Percentiles rank a stretch among this genome's conserved stretches.
Evolutionary conservation across 2,329 filamentous ascomycete genomes (phyloP).

Genomic region (Berkeleyomyces basicola): DNA sequence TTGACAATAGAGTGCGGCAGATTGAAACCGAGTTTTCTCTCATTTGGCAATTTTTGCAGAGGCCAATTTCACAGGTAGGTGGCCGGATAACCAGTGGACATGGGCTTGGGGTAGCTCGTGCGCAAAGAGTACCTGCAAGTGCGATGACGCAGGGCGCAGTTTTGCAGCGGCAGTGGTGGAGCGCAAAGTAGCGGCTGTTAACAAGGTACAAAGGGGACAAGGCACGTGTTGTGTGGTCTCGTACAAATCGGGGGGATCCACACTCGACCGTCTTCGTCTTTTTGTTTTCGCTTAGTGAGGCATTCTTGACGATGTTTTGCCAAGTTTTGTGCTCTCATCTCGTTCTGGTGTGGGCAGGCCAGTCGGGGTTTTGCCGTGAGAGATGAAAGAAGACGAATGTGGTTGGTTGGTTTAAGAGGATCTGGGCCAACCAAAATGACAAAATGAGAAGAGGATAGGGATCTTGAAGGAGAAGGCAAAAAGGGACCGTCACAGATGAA

Average conservation of each 20-base stretch:
- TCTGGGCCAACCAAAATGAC: too few species aligned
- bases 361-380: neutral
- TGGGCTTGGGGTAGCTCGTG: neutral
- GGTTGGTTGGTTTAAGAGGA: neutral
- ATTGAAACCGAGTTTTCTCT: neutral
- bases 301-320: neutral
- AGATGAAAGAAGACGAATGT: neutral
- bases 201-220: neutral
- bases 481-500: neutral
- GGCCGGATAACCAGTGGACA: neutral
- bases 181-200: neutral
- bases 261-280: neutral
- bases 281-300: neutral
- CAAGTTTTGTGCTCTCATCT: neutral
- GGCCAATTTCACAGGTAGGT: neutral
- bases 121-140: neutral
- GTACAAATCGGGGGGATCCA: neutral
- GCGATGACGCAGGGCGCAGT: neutral
- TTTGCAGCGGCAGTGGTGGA: neutral
- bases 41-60: neutral
- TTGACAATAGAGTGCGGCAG: neutral
- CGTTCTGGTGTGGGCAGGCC: neutral
- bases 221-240: too few species aligned
- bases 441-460: neutral
- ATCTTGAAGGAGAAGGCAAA: neutral